A percentile compares a stretch with the other conserved stretches of the same genome.
Evolutionary conservation across 164 flowering plant genomes (phyloP).

Genomic region (Berberis thunbergii): DNA sequence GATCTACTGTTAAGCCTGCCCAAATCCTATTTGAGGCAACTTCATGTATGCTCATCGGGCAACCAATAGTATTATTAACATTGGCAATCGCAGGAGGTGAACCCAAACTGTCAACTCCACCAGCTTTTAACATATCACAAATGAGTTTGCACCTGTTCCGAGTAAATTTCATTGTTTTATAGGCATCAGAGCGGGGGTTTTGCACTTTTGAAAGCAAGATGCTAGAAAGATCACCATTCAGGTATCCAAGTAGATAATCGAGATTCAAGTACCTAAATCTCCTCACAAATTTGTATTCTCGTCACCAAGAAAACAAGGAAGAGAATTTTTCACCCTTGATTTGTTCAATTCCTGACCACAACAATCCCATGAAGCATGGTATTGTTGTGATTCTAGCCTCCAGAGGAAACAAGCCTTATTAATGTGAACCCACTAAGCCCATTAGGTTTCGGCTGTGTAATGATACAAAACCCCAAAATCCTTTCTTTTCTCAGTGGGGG

Average conservation of each 20-base stretch:
- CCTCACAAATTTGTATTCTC: slow-evolving; percentile 37
- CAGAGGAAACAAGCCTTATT: slow-evolving; percentile 56
- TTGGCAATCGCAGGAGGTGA: slow-evolving; percentile 21
- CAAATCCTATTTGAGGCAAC: slow-evolving; percentile 45
- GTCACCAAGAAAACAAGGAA: slow-evolving; percentile 18
- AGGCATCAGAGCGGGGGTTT: not conserved
- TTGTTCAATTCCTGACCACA: slow-evolving; percentile 9
- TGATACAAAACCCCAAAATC: slow-evolving; percentile 58
- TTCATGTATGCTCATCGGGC: slow-evolving; percentile 56
- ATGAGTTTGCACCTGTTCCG: not conserved
- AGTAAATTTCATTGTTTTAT: too few relatives aligned
- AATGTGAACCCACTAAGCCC: slow-evolving; percentile 57
- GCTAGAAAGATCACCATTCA: not conserved
- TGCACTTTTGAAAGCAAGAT: not conserved
- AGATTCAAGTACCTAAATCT: not conserved
- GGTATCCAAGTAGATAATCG: not conserved
- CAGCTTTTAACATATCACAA: slow-evolving; percentile 4
- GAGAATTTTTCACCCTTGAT: slow-evolving; percentile 18
- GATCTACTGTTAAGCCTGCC: slow-evolving; percentile 40
- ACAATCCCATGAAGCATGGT: slow-evolving; percentile 40
- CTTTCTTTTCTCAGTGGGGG: slow-evolving; percentile 44
- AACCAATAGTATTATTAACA: slow-evolving; percentile 29
- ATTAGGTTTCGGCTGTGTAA: slow-evolving; percentile 19
- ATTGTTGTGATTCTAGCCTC: slow-evolving; percentile 58
- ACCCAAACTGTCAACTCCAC: slow-evolving; percentile 26